Evolutionary conservation across 345 rosid genomes (phyloP).

Genomic region (Camelina laxa): DNA sequence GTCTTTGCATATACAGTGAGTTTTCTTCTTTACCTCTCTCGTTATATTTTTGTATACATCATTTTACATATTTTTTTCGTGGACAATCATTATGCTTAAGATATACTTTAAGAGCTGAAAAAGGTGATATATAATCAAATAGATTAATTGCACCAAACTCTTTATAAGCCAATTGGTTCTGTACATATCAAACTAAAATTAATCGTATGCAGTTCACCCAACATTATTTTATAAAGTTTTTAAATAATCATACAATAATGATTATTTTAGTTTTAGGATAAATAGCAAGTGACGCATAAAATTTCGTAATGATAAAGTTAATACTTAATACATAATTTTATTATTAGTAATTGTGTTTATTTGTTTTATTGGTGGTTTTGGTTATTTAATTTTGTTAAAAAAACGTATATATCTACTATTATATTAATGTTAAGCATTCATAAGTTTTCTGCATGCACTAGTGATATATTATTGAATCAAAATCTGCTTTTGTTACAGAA

Average conservation of each 20-base stretch:
- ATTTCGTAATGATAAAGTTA: too few relatives aligned
- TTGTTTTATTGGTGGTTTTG: too few relatives aligned
- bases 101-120: constrained; percentile 24
- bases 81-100: constrained; percentile 37
- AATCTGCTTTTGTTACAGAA: too few relatives aligned
- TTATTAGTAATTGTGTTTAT: too few relatives aligned
- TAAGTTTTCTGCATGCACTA: too few relatives aligned
- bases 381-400: too few relatives aligned
- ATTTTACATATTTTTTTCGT: constrained; percentile 5
- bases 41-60: not conserved
- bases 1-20: constrained; percentile 14
- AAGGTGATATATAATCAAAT: not conserved
- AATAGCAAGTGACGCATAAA: too few relatives aligned
- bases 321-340: too few relatives aligned
- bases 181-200: not conserved
- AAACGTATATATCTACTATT: not conserved
- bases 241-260: too few relatives aligned
- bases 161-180: not conserved
- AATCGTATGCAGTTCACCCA: not conserved
- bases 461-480: too few relatives aligned
- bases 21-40: constrained; percentile 16
- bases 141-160: not conserved
- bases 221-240: not conserved
- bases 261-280: too few relatives aligned
- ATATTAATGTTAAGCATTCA: not conserved